Percentiles rank a stretch among this genome's conserved stretches.
Conservation (phyloP, 2,329 filamentous ascomycete species). For the Fusarium sp. region DNA sequence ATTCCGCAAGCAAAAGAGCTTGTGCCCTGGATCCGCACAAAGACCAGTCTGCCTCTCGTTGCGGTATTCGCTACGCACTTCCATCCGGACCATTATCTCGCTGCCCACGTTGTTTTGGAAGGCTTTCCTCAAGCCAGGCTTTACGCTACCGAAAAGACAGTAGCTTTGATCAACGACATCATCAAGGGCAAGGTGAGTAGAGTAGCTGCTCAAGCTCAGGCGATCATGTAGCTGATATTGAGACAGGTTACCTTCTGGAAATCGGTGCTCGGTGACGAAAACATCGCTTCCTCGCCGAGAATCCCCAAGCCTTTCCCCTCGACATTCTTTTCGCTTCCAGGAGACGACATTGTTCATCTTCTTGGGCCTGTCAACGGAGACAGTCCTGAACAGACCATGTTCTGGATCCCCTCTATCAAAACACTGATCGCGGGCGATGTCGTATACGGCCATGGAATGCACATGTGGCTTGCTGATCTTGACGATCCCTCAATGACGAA, state of each 20-base stretch:
- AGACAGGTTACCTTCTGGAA: neutral
- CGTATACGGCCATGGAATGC: neutral
- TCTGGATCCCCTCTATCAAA: neutral
- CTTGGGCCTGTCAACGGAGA: slow-evolving; percentile 1
- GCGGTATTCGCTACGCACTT: slow-evolving; percentile 1
- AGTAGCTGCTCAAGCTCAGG: neutral
- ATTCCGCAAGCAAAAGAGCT: neutral
- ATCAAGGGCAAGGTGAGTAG: neutral
- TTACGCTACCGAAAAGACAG: neutral
- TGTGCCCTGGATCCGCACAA: neutral
- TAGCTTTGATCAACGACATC: neutral
- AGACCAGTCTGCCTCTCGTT: neutral
- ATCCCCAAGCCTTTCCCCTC: neutral
- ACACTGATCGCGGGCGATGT: neutral
- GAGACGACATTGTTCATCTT: neutral
- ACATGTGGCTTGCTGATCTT: neutral
- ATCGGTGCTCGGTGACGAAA: neutral
- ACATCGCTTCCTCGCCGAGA: neutral
- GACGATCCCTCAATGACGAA: neutral
- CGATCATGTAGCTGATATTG: neutral
- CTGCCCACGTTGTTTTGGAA: neutral
- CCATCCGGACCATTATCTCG: slow-evolving; percentile 3
- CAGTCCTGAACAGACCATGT: neutral
- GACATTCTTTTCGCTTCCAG: neutral
- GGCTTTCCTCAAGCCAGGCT: neutral